A percentile compares a stretch with the other conserved stretches of the same genome.
Conservation (phyloP, 2,329 filamentous ascomycete species). For the Pyricularia grisea region DNA sequence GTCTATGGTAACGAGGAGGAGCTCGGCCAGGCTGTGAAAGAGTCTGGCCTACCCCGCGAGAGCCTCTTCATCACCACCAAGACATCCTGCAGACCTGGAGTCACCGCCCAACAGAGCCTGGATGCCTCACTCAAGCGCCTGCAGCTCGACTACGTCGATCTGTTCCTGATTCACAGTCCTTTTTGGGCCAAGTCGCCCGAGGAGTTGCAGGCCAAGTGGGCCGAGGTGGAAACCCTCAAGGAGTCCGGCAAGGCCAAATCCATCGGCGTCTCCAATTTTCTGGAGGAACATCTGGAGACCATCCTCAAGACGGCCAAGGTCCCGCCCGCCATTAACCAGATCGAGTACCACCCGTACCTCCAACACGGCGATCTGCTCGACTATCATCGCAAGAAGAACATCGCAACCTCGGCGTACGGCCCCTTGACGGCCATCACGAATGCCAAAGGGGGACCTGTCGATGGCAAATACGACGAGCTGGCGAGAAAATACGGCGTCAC, state of each 20-base stretch:
- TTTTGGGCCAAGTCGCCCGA: conserved; percentile 38
- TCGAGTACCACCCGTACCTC: conserved; percentile 71
- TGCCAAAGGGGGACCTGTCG: conserved; percentile 43
- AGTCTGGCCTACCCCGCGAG: conserved; percentile 52
- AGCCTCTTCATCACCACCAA: conserved; percentile 63
- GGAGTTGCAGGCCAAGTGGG: conserved; percentile 50
- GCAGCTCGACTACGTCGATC: conserved; percentile 61
- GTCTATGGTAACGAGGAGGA: conserved; percentile 59
- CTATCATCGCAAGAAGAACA: conserved; percentile 47
- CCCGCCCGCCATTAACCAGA: conserved; percentile 65
- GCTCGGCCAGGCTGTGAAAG: conserved; percentile 62
- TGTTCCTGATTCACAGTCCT: conserved; percentile 56
- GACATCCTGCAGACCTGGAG: conserved; percentile 26
- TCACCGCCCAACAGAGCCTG: neutral
- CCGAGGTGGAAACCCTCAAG: conserved; percentile 55
- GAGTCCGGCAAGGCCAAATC: conserved; percentile 54
- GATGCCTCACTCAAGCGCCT: conserved; percentile 53
- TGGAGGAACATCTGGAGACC: conserved; percentile 43
- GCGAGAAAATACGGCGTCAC: conserved; percentile 50
- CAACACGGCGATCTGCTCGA: conserved; percentile 52
- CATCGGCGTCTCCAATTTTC: conserved; percentile 74
- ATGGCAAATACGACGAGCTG: conserved; percentile 37
- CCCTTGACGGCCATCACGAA: conserved; percentile 43
- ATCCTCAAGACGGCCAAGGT: conserved; percentile 50
- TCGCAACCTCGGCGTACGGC: conserved; percentile 45